These are phyloP conservation scores for Kluyveromyces nonfermentans DNA, from an alignment of 805 yeast species.

Conservation along the genomic window DNA sequence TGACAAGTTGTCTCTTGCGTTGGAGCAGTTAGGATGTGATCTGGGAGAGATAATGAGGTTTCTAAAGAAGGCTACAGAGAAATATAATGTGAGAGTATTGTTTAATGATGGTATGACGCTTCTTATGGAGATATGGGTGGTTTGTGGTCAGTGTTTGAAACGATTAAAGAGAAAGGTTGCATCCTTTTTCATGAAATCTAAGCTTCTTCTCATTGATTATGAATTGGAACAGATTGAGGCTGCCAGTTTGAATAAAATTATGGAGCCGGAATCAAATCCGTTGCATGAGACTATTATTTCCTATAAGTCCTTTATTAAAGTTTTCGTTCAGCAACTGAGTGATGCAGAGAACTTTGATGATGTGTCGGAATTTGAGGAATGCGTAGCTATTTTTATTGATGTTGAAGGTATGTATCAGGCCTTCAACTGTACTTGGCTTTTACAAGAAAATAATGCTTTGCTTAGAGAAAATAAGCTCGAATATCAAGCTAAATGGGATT, in stretches of 20 bases:
- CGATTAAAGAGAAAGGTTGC: slow-evolving; percentile 37
- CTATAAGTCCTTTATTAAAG: slow-evolving; percentile 51
- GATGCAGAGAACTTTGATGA: slow-evolving; percentile 45
- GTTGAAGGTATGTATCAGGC: slow-evolving; percentile 68
- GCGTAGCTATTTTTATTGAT: slow-evolving; percentile 56
- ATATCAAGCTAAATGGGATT: slow-evolving; percentile 2
- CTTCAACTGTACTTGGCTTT: slow-evolving; percentile 32
- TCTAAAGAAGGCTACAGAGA: slow-evolving; percentile 28
- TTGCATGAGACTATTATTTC: slow-evolving; percentile 38
- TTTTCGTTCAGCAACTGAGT: slow-evolving; percentile 48
- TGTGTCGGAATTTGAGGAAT: slow-evolving; percentile 51
- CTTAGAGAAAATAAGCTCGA: background rate
- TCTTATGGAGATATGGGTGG: slow-evolving; percentile 20
- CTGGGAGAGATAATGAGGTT: slow-evolving; percentile 11
- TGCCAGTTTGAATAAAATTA: slow-evolving; percentile 10
- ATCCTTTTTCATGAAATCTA: slow-evolving; percentile 55
- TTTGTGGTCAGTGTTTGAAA: slow-evolving; percentile 11
- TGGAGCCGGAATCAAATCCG: slow-evolving; percentile 5
- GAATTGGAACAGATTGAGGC: slow-evolving; percentile 39
- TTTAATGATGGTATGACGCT: slow-evolving; percentile 39
- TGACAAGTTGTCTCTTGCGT: slow-evolving; percentile 26
- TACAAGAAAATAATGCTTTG: slow-evolving; percentile 21
- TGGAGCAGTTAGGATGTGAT: slow-evolving; percentile 12
- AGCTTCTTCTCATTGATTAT: slow-evolving; percentile 52
- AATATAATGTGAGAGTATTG: slow-evolving; percentile 19